A percentile compares a stretch with the other conserved stretches of the same genome.
These are phyloP conservation scores for Pythium volutum DNA, from an alignment of 352 stramenopile genomes.

Conservation along the genomic window DNA sequence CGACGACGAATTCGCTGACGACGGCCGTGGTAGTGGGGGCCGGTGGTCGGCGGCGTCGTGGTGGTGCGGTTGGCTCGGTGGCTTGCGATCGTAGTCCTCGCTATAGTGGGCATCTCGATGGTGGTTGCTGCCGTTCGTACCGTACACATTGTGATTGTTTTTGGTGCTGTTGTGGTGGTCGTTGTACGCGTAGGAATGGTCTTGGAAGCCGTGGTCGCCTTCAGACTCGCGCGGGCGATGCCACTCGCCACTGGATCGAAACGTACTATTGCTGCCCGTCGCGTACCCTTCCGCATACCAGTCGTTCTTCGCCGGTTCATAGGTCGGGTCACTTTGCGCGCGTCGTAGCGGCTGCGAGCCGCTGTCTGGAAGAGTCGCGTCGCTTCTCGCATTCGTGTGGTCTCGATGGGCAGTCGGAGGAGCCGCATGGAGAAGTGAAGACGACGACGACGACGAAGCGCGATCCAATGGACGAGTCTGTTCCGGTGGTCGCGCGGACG, in stretches of 20 bases:
- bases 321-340: conserved; percentile 5
- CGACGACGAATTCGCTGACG: not conserved
- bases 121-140: not conserved
- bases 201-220: not conserved
- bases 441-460: not conserved
- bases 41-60: conserved; percentile 4
- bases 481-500: not conserved
- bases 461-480: conserved; percentile 1
- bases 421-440: not conserved
- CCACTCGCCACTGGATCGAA: not conserved
- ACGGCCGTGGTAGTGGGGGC: not conserved
- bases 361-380: not conserved
- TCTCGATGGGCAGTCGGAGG: not conserved
- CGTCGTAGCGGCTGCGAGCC: not conserved
- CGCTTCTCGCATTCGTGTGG: not conserved
- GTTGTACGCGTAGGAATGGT: not conserved
- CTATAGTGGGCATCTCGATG: not conserved
- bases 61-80: not conserved
- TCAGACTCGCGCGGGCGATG: not conserved
- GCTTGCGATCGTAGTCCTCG: not conserved
- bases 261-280: not conserved
- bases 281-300: not conserved
- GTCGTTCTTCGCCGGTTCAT: not conserved
- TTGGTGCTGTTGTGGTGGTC: not conserved
- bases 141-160: not conserved